Evolutionary conservation across 345 rosid genomes (phyloP).

Genomic region (Camelina hispida): DNA sequence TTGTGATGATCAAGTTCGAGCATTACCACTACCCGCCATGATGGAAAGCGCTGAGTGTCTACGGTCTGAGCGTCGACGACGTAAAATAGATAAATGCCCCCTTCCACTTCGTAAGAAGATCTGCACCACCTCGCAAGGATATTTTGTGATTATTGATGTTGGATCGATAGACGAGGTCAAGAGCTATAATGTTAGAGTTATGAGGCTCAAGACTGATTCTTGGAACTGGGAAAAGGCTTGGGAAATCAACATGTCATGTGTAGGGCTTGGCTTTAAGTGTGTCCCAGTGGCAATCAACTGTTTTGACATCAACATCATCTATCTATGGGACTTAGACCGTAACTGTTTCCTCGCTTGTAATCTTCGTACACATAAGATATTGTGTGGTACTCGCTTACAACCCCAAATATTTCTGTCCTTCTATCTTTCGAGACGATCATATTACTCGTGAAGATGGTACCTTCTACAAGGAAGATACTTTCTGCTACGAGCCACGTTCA

Average conservation of each 20-base stretch:
- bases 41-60: neutral
- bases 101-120: neutral
- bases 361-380: neutral
- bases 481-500: neutral
- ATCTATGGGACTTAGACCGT: neutral
- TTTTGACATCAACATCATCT: neutral
- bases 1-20: neutral
- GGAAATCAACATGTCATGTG: conserved; percentile 3
- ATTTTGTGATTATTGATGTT: neutral
- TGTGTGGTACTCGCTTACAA: neutral
- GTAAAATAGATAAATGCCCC: neutral
- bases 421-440: too few species aligned
- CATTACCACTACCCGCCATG: neutral
- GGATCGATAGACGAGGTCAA: neutral
- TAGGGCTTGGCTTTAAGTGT: neutral
- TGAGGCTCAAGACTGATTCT: neutral
- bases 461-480: neutral
- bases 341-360: neutral
- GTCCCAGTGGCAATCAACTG: conserved; percentile 9
- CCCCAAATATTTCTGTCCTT: too few species aligned
- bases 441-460: too few species aligned
- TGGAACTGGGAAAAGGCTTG: neutral
- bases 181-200: neutral
- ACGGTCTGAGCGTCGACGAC: neutral
- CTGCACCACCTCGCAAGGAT: conserved; percentile 15